Base-by-base conservation (phyloP, 495 filamentous ascomycete species). In the Diplogelasinospora grovesii region DNA sequence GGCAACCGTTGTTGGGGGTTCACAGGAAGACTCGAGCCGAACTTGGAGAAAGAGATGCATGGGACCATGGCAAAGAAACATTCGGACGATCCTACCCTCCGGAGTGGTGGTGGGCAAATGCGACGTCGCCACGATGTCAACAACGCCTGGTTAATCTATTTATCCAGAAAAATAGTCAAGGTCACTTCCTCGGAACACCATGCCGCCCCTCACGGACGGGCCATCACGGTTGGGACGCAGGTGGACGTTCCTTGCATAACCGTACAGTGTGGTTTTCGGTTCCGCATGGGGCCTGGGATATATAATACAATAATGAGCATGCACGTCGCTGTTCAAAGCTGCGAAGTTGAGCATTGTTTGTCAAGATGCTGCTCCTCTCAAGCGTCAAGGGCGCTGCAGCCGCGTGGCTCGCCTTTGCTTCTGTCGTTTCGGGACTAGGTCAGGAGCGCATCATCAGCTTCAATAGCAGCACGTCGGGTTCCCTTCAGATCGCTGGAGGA, bases 371-470 rank as follows among this genome's bases (percentile, higher is more conserved):
- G 53, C 38, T 54, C 32, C 24, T 43, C 9, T 22, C 39, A 24
- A 38, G 43, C 11, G 37, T 40, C 41, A 54, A 52, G 46, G 54
- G 41, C 10, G 46, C 50, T 41, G 16, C 48, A 26, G 46, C 50
- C 43, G 16, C 48, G 23, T 48, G 40, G 48, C 52, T 54, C 21
- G 48, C 46, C 45, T 55, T 52, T 34, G 36, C 45, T 36, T 48
- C 56, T 18, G 39, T 65, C 27, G 61, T 58, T 8, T 32, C 56
- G 26, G 73, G 70, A 1, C 61, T 81, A 19, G 77, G 75, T 30
- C 77, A 80, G 49, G 66, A 78, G 53, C 56, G 61, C 36, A 73
- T 75, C 26, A 66, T 83, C 48, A 63, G 65, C 22, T 75, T 77
- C 38, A 63, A 66, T n/a, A n/a, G n/a, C 22, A 49, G 37, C 25